Percentiles rank a stretch among this genome's conserved stretches.
Conservation (phyloP, 1,284 basidiomycete genomes). For the Boletus albobrunnescens region DNA sequence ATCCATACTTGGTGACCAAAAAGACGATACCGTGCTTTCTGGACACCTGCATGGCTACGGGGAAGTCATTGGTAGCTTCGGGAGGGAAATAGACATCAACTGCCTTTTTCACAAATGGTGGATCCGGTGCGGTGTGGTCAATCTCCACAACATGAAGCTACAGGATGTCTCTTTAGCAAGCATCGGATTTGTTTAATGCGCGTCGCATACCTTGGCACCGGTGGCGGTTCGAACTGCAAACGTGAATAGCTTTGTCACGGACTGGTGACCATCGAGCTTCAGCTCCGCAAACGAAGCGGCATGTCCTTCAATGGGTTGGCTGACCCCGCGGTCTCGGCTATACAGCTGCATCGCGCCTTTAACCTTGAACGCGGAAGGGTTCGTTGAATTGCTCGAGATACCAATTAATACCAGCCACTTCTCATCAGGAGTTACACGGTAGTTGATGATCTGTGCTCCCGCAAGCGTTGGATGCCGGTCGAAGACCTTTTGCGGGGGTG, state of each 20-base stretch:
- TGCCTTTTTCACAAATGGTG: constrained; percentile 96
- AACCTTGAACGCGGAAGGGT: constrained; percentile 94
- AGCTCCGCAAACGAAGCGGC: constrained; percentile 95
- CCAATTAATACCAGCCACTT: constrained; percentile 98
- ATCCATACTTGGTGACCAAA: constrained; percentile 98
- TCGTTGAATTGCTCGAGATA: constrained; percentile 91
- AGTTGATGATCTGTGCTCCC: constrained; percentile 98
- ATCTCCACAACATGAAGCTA: constrained; percentile 99
- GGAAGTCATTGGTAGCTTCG: constrained; percentile 98
- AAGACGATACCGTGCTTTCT: constrained; percentile 97
- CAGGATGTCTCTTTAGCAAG: constrained; percentile 13
- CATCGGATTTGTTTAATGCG: constrained; percentile 10
- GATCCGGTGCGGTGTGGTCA: constrained; percentile 92
- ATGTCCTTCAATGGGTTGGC: constrained; percentile 98
- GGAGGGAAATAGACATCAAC: constrained; percentile 99
- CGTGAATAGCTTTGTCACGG: constrained; percentile 88
- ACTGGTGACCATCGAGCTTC: constrained; percentile 82
- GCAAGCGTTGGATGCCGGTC: constrained; percentile 94
- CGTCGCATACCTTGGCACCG: constrained; percentile 84
- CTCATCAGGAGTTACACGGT: constrained; percentile 87
- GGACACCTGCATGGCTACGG: constrained; percentile 99
- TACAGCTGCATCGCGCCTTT: constrained; percentile 97
- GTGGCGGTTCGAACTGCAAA: constrained; percentile 95
- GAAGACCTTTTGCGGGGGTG: constrained; percentile 86
- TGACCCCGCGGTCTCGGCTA: constrained; percentile 88